A percentile compares a stretch with the other conserved stretches of the same genome.
These are phyloP conservation scores for Fomitopsis palustris DNA, from an alignment of 1,284 basidiomycete species.

Conservation along the genomic window DNA sequence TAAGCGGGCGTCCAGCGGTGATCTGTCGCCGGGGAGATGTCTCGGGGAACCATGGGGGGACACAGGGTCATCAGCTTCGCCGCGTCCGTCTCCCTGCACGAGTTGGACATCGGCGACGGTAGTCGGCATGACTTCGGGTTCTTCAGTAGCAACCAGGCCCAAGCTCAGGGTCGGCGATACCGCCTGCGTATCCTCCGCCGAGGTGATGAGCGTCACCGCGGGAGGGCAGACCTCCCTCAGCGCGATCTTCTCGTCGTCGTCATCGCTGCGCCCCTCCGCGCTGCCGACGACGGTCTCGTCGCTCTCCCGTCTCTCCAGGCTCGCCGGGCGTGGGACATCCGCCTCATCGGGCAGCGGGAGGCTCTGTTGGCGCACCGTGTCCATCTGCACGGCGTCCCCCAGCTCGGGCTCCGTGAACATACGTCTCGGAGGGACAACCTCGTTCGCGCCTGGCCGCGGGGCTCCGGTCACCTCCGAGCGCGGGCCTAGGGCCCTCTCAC, in stretches of 20 bases:
- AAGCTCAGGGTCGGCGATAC: neutral
- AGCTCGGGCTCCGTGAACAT: no score
- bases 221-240: no score
- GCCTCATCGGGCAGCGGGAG: neutral
- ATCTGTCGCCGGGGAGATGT: no score
- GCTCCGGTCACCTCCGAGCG: neutral
- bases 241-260: neutral
- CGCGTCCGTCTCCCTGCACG: neutral
- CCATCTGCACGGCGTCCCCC: no score
- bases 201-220: neutral
- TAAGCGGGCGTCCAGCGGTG: neutral
- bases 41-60: no score
- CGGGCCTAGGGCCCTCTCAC: neutral
- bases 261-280: neutral
- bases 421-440: no score
- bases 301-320: constrained; percentile 8
- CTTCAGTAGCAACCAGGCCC: no score
- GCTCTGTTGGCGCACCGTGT: no score
- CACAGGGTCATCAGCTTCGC: no score
- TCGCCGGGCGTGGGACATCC: neutral
- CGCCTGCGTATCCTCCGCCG: neutral
- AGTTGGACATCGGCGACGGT: neutral
- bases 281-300: constrained; percentile 13
- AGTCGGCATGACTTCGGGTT: neutral
- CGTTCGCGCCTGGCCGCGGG: neutral